phyloP scores from a whole-genome alignment of 2,329 filamentous ascomycete genomes.

The Beauveria scarabaeidicola region DNA sequence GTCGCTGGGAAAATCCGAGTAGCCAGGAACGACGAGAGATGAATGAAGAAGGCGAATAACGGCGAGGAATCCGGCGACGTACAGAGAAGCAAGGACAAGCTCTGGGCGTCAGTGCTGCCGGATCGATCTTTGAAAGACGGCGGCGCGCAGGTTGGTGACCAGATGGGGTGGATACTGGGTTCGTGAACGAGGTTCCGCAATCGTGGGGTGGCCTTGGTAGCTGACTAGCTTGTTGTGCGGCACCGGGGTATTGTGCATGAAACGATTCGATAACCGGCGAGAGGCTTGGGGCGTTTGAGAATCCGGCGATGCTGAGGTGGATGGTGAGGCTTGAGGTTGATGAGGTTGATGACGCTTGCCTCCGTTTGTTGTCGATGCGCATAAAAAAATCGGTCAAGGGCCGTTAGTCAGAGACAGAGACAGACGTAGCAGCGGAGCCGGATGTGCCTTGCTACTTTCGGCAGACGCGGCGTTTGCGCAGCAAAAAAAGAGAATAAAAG shows the following conservation, averaged over 20 bases:
- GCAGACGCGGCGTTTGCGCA: slow-evolving; percentile 3
- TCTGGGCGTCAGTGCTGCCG: neutral
- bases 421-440: neutral
- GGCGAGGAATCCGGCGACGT: neutral
- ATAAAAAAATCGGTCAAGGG: neutral
- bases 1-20: neutral
- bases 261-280: neutral
- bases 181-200: slow-evolving; percentile 10
- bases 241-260: neutral
- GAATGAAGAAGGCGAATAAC: neutral
- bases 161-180: slow-evolving; percentile 8
- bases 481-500: neutral
- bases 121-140: neutral
- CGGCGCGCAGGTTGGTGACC: neutral
- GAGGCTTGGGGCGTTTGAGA: neutral
- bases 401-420: neutral
- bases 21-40: neutral
- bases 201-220: slow-evolving; percentile 7
- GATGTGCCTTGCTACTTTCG: neutral
- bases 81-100: neutral
- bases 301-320: neutral
- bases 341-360: neutral
- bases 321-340: neutral
- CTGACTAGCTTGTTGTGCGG: neutral
- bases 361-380: neutral